phyloP scores from a whole-genome alignment of 495 filamentous ascomycete genomes.

The Hypoxylon fragiforme region DNA sequence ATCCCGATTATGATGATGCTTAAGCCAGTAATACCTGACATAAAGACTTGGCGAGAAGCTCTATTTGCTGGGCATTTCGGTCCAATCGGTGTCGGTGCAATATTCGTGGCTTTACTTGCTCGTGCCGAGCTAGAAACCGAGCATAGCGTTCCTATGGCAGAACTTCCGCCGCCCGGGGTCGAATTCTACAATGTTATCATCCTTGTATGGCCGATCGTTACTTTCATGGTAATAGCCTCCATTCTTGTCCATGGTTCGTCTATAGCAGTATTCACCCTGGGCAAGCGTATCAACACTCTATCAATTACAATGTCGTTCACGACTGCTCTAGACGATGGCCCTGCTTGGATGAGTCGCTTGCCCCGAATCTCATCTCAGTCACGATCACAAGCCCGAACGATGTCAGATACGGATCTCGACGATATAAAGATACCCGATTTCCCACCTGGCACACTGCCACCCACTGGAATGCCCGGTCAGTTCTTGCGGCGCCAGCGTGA shows the following conservation, averaged over 20 bases:
- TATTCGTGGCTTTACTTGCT: conserved; percentile 92
- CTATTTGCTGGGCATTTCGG: conserved; percentile 98
- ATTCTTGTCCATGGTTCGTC: conserved; percentile 97
- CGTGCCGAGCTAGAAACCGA: conserved; percentile 82
- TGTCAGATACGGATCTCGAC: conserved; percentile 55
- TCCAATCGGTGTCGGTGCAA: conserved; percentile 95
- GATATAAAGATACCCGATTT: conserved; percentile 64
- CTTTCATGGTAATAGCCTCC: conserved; percentile 90
- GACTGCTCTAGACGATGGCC: conserved; percentile 81
- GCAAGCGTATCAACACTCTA: conserved; percentile 97
- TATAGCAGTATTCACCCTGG: conserved; percentile 96
- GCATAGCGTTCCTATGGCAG: conserved; percentile 67
- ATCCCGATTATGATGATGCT: conserved; percentile 93
- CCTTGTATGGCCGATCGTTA: conserved; percentile 94
- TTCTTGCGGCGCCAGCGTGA: conserved; percentile 83
- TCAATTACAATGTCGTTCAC: conserved; percentile 96
- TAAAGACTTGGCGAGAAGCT: conserved; percentile 98
- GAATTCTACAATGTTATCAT: conserved; percentile 70
- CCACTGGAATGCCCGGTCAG: conserved; percentile 70
- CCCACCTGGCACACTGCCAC: conserved; percentile 78
- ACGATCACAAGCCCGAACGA: conserved; percentile 81
- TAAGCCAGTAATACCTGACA: conserved; percentile 92
- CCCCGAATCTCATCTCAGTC: conserved; percentile 86
- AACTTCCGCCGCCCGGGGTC: conserved; percentile 55
- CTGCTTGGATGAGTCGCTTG: conserved; percentile 91